These are phyloP conservation scores for Ophiocordyceps robertsii DNA, from an alignment of 2,329 filamentous ascomycete species.

Conservation along the genomic window DNA sequence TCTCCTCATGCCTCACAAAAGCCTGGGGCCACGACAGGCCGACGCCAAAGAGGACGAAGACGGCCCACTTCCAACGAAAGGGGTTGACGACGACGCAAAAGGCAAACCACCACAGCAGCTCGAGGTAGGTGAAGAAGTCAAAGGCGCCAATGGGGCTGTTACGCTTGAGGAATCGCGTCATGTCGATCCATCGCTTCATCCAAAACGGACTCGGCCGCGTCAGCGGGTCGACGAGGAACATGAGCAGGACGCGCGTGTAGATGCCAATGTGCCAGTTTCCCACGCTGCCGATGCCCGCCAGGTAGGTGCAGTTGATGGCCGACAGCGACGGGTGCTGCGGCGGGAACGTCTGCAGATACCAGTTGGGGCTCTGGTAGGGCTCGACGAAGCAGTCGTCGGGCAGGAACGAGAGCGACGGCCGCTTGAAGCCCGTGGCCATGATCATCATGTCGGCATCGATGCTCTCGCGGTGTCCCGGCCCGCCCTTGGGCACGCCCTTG, in stretches of 20 bases:
- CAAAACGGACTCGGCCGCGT: conserved; percentile 56
- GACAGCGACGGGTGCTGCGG: conserved; percentile 59
- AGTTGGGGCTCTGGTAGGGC: conserved; percentile 67
- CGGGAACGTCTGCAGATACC: conserved; percentile 82
- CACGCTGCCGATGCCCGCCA: conserved; percentile 68
- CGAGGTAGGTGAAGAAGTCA: conserved; percentile 81
- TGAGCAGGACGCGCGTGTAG: conserved; percentile 72
- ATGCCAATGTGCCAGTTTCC: conserved; percentile 86
- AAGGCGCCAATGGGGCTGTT: conserved; percentile 62
- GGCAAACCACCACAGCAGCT: conserved; percentile 73
- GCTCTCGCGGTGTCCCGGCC: conserved; percentile 52
- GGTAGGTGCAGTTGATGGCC: conserved; percentile 72
- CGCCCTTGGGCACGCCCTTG: conserved; percentile 62
- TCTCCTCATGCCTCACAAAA: conserved; percentile 54
- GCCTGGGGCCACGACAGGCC: conserved; percentile 51
- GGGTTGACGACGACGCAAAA: conserved; percentile 72
- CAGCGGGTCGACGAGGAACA: conserved; percentile 72
- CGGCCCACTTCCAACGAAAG: conserved; percentile 81
- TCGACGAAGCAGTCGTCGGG: conserved; percentile 59
- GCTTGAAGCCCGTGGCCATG: conserved; percentile 71
- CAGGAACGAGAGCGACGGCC: conserved; percentile 61
- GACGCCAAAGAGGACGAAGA: conserved; percentile 70
- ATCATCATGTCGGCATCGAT: conserved; percentile 66
- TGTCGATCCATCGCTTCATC: conserved; percentile 81
- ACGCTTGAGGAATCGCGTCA: conserved; percentile 60